A percentile compares a stretch with the other conserved stretches of the same genome.
phyloP scores from a whole-genome alignment of 2,329 filamentous ascomycete genomes.

The Trematosphaeria pertusa region DNA sequence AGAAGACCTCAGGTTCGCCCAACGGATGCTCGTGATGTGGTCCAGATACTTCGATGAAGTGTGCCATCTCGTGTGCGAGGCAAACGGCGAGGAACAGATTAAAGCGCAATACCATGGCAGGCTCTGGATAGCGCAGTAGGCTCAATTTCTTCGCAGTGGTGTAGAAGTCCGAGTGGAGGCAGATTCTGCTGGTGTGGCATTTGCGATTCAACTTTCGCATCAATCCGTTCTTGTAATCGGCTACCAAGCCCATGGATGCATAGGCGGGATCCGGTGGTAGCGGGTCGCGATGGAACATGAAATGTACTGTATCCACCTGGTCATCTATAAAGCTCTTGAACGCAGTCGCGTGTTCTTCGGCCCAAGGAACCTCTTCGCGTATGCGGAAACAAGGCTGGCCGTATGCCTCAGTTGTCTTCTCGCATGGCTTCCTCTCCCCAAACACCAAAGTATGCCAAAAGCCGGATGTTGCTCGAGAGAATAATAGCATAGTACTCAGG shows the following conservation, averaged over 20 bases:
- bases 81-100: conserved; percentile 49
- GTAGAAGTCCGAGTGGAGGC: conserved; percentile 50
- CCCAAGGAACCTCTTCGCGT: conserved; percentile 42
- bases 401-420: conserved; percentile 38
- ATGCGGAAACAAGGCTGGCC: conserved; percentile 46
- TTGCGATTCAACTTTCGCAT: conserved; percentile 44
- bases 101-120: conserved; percentile 50
- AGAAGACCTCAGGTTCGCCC: conserved; percentile 47
- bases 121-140: conserved; percentile 45
- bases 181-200: conserved; percentile 47
- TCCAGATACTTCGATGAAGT: conserved; percentile 49
- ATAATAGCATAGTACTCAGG: conserved; percentile 41
- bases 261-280: conserved; percentile 45
- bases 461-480: conserved; percentile 44
- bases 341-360: conserved; percentile 34
- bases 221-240: conserved; percentile 46
- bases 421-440: conserved; percentile 41
- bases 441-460: conserved; percentile 50
- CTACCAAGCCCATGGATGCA: conserved; percentile 47
- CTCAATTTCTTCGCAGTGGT: conserved; percentile 49
- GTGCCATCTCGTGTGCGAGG: conserved; percentile 48
- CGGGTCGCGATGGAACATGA: conserved; percentile 47
- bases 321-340: conserved; percentile 41
- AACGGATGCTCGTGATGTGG: conserved; percentile 45
- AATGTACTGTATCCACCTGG: conserved; percentile 46